Evolutionary conservation across 495 filamentous ascomycete species (phyloP).

Genomic region (Recurvomyces mirabilis): DNA sequence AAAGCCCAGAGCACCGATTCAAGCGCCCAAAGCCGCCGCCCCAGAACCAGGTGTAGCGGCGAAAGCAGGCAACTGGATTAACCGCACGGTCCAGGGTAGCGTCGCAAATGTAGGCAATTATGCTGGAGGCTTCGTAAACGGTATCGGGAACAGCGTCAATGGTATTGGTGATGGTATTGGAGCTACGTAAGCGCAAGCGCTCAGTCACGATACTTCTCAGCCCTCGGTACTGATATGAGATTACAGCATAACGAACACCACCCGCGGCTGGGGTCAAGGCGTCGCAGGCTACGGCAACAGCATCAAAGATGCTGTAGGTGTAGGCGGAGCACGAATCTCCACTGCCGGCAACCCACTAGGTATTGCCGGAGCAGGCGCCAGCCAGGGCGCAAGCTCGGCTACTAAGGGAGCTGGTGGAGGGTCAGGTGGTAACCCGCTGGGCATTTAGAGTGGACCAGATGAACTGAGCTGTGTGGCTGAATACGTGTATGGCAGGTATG

Average conservation of each 20-base stretch:
- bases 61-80: slow-evolving; percentile 27
- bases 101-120: slow-evolving; percentile 29
- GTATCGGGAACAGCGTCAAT: slow-evolving; percentile 31
- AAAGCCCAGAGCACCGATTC: not conserved
- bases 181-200: slow-evolving; percentile 22
- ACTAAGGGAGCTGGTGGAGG: slow-evolving; percentile 19
- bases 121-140: slow-evolving; percentile 27
- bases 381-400: slow-evolving; percentile 10
- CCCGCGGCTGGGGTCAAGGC: slow-evolving; percentile 33
- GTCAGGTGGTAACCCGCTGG: slow-evolving; percentile 24
- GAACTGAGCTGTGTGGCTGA: too few species aligned
- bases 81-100: slow-evolving; percentile 22
- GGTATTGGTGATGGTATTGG: slow-evolving; percentile 33
- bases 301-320: slow-evolving; percentile 36
- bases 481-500: too few species aligned
- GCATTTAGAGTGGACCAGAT: slow-evolving; percentile 17
- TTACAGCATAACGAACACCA: slow-evolving; percentile 28
- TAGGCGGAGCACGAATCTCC: slow-evolving; percentile 27
- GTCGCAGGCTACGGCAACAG: slow-evolving; percentile 38
- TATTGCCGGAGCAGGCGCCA: slow-evolving; percentile 22
- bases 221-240: not conserved
- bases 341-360: slow-evolving; percentile 37
- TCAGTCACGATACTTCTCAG: too few species aligned
- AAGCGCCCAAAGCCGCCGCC: not conserved
- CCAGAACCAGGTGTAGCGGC: not conserved